A percentile compares a stretch with the other conserved stretches of the same genome.
Conservation (phyloP, 192 early-diverging fungal species). For the Coemansia reversa region DNA sequence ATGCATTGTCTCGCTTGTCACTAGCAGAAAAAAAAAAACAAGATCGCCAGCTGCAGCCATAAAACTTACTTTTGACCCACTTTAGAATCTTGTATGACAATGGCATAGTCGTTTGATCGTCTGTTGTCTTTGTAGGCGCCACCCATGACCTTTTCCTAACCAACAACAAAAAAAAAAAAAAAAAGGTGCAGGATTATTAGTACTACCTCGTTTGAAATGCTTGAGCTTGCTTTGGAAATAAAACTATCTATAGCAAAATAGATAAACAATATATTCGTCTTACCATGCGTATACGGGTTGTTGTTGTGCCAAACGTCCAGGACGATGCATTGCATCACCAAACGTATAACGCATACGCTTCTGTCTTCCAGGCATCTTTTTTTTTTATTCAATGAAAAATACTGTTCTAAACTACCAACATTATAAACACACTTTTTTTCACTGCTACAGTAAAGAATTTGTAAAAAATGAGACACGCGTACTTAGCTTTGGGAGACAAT, state of each 20-base stretch:
- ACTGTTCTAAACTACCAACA: no score
- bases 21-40: conserved; percentile 7
- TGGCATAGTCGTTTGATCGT: conserved; percentile 6
- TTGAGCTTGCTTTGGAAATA: no score
- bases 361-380: conserved; percentile 31
- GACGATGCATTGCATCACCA: conserved; percentile 21
- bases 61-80: conserved; percentile 44
- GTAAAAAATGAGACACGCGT: no score
- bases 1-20: conserved; percentile 21
- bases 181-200: no score
- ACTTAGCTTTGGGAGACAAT: no score
- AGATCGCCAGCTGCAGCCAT: not conserved
- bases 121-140: conserved; percentile 11
- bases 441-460: no score
- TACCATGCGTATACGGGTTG: conserved; percentile 47
- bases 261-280: not conserved
- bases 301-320: conserved; percentile 28
- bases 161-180: not conserved
- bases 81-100: conserved; percentile 32
- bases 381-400: not conserved
- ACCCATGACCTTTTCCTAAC: conserved; percentile 35
- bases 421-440: no score
- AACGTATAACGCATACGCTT: conserved; percentile 49
- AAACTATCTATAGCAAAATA: no score
- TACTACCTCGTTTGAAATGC: no score